These are phyloP conservation scores for Ustilago lituana DNA, from an alignment of 1,284 basidiomycete genomes.

Conservation along the genomic window DNA sequence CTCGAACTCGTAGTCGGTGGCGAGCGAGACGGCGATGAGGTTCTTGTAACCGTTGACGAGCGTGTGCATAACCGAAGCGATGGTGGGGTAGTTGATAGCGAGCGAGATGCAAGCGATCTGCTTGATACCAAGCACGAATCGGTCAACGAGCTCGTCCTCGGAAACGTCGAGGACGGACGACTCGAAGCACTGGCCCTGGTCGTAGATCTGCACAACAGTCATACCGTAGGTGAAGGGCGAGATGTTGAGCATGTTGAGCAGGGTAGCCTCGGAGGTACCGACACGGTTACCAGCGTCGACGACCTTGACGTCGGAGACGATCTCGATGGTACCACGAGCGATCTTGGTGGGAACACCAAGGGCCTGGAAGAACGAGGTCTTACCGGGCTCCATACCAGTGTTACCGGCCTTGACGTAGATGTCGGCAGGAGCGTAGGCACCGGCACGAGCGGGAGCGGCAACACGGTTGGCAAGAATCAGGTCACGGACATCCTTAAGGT, in stretches of 20 bases:
- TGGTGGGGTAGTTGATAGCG: constrained; percentile 93
- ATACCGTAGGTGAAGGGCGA: constrained; percentile 94
- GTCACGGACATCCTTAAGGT: constrained; percentile 94
- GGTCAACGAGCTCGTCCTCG: constrained; percentile 87
- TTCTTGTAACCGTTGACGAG: constrained; percentile 99
- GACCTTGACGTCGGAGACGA: constrained; percentile 96
- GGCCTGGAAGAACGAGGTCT: constrained; percentile 92
- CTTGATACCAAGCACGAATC: constrained; percentile 92
- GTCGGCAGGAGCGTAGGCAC: constrained; percentile 91
- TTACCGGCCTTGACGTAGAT: constrained; percentile 93
- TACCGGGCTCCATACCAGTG: constrained; percentile 96
- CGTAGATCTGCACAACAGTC: constrained; percentile 76
- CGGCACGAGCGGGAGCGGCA: constrained; percentile 96
- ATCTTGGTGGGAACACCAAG: constrained; percentile 99
- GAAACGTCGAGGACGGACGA: constrained; percentile 88
- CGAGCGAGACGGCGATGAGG: constrained; percentile 83
- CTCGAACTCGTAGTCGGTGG: constrained; percentile 94
- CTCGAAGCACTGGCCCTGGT: constrained; percentile 74
- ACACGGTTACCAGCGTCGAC: constrained; percentile 90
- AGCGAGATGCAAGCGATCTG: constrained; percentile 94
- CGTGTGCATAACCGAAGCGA: constrained; percentile 91
- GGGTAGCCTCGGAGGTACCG: constrained; percentile 93
- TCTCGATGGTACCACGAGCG: constrained; percentile 99
- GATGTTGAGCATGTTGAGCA: constrained; percentile 97
- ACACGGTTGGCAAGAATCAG: constrained; percentile 96